Conservation (phyloP, 2,329 filamentous ascomycete genomes). For the Lachnellula hyalina region DNA sequence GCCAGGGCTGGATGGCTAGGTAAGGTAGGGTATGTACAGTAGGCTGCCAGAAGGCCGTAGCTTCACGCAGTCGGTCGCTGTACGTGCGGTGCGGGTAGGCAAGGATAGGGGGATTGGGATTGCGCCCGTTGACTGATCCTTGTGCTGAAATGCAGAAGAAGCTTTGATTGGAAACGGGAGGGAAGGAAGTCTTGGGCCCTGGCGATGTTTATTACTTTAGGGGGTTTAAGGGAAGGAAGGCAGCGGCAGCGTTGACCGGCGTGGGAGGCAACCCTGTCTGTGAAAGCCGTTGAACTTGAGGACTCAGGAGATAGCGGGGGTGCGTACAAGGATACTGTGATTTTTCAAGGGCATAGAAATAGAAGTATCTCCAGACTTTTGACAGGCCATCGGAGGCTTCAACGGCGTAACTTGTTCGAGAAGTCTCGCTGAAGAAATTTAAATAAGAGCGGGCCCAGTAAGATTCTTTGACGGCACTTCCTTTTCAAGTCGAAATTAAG, state of each 20-base stretch:
- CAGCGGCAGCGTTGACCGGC: too few relatives aligned
- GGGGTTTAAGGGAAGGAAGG: too few relatives aligned
- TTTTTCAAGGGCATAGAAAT: background rate
- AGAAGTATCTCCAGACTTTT: background rate
- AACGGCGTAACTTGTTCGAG: background rate
- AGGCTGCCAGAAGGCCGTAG: constrained; percentile 9
- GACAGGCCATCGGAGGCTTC: too few relatives aligned
- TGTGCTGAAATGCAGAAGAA: constrained; percentile 16
- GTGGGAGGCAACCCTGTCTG: too few relatives aligned
- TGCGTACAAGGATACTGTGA: too few relatives aligned
- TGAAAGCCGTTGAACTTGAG: too few relatives aligned
- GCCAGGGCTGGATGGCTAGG: too few relatives aligned
- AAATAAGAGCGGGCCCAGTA: background rate
- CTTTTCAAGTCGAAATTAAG: too few relatives aligned
- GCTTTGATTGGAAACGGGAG: constrained; percentile 12
- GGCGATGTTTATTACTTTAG: too few relatives aligned
- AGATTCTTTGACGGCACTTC: background rate
- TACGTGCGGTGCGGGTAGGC: constrained; percentile 12
- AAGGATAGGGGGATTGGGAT: constrained; percentile 20
- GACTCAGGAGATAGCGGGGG: too few relatives aligned
- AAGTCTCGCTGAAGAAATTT: background rate
- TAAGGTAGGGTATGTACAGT: too few relatives aligned
- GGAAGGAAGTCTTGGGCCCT: background rate
- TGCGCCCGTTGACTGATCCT: constrained; percentile 17
- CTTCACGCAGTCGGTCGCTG: constrained; percentile 15